Percentiles rank a stretch among this genome's conserved stretches.
These are phyloP conservation scores for Ascochyta clinopodiicola DNA, from an alignment of 2,329 filamentous ascomycete genomes.

Conservation along the genomic window DNA sequence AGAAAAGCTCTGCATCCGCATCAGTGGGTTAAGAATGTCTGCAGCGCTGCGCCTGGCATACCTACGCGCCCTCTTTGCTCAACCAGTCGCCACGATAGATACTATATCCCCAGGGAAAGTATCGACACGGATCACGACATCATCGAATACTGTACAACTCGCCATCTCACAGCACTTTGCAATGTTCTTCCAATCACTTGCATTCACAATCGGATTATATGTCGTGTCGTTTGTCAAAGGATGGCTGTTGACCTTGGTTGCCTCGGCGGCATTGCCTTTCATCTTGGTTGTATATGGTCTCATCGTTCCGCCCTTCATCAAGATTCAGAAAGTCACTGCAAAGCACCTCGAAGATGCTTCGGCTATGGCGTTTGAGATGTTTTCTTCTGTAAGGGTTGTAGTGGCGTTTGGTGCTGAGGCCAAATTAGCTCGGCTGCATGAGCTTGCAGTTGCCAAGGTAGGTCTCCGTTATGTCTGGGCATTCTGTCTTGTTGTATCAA, in stretches of 20 bases:
- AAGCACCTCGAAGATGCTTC: conserved; percentile 44
- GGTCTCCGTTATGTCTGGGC: neutral
- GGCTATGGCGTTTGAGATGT: conserved; percentile 48
- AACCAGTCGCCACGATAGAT: conserved; percentile 57
- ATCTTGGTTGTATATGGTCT: conserved; percentile 43
- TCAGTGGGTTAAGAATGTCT: conserved; percentile 59
- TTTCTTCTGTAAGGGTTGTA: conserved; percentile 47
- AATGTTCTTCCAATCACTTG: conserved; percentile 51
- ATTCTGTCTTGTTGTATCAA: neutral
- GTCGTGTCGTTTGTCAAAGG: conserved; percentile 60
- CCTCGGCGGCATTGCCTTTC: conserved; percentile 53
- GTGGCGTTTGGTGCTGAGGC: conserved; percentile 48
- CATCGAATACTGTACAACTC: conserved; percentile 60
- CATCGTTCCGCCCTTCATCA: conserved; percentile 42
- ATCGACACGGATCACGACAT: conserved; percentile 59
- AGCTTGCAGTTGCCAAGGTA: conserved; percentile 31
- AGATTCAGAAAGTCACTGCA: conserved; percentile 42
- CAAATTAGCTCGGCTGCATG: conserved; percentile 42
- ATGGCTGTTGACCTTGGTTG: conserved; percentile 60
- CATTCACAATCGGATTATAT: conserved; percentile 46
- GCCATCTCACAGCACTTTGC: conserved; percentile 62
- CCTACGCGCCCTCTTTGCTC: conserved; percentile 56
- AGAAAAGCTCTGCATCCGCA: conserved; percentile 55
- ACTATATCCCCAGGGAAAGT: conserved; percentile 59
- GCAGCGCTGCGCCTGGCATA: conserved; percentile 59